Evolutionary conservation across 805 yeast species (phyloP), one percentile per base, ranked within the genome.

Genomic region (Candida vartiovaarae): DNA sequence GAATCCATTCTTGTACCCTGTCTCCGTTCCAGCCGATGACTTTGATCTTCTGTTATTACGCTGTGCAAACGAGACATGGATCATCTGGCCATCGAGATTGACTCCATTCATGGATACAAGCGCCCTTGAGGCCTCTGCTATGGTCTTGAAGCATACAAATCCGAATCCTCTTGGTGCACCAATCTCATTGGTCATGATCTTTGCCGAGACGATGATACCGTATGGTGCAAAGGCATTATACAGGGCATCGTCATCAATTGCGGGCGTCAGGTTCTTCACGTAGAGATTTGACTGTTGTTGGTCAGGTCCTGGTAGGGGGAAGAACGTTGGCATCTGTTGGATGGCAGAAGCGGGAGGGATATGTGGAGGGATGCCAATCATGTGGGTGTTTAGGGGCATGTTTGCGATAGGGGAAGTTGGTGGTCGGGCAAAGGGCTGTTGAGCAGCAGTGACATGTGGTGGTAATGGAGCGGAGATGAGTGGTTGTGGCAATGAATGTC

Each of bases 51-150:
- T 78, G 72, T 59, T 76, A 34, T 38, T 35, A 8, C 82, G 71
- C 63, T 82, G 88, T 24, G 93, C 93, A 62, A 83, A 76, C 32
- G 88, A 81, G 40, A 85, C 88, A 53, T 71, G 73, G 39, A 82
- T 62, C 53, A 64, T 65, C 51, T 72, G 73, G 39, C 80, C 82
- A 54, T 68, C 68, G 45, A 77, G 57, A 47, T 68, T 71, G 51
- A 66, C 66, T 50, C 80, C 82, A 59, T 83, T 74, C 76, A 83
- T 78, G 39, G 74, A 78, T 26, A 75, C 74, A 43, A 82, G 72
- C 11, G 93, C 89, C 54, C 69, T 67, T 42, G 75, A 74, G 11
- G 93, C 90, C 50, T 78, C 74, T 36, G 72, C 70, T 44, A 81
- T 78, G 39, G 65, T 63, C 55, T 75, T 77, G 57, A 70, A 85